Evolutionary conservation across 176 grass and related monocot genomes (phyloP), one percentile per base, ranked within the genome.

Genomic region (Melocanna baccifera): DNA sequence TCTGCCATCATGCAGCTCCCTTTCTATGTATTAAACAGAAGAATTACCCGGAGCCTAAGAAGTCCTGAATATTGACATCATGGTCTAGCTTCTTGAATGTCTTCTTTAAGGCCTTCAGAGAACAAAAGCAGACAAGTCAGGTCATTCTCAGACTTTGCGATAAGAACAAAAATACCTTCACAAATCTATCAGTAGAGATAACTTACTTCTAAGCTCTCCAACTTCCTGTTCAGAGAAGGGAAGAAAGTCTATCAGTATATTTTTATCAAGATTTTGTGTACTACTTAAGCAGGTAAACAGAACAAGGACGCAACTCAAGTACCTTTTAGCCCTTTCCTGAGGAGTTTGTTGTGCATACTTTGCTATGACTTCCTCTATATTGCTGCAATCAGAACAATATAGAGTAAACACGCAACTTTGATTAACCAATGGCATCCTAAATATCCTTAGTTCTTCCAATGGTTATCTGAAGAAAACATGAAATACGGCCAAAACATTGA

Each of bases 41-140:
- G 42, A 55, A 69, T 80, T 92, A 94, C 93, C 93, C 81, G 22
- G 87, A 92, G 68, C 90, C 93, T 84, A 94, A 80, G 75, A 94
- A 94, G 36, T 94, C 93, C 50, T 92, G 93, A 83, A 94, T 90
- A 86, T 94, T 92, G 57, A 94, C 88, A 81, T 94, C 90, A 50
- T 94, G 93, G 51, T 94, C 93, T 34, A 94, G 86, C 69, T 94
- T 94, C 90, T 94, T 92, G 93, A 94, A 94, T 74, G 93, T 90
- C 76, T 94, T 94, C 85, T 90, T 90, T 22, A 94, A 83, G 36
- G 90, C 87, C 90, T 94, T 83, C 73, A 36, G 48, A 51, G 56
- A 57, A 87, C 18, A 84, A 80, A 89, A 79, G 14, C 19, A 59
- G 28, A 69, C 43, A 20, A 46, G n/a, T 86, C 39, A 85, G 58